phyloP scores from a whole-genome alignment of 2,329 filamentous ascomycete genomes.

The Pseudocercospora eumusae region DNA sequence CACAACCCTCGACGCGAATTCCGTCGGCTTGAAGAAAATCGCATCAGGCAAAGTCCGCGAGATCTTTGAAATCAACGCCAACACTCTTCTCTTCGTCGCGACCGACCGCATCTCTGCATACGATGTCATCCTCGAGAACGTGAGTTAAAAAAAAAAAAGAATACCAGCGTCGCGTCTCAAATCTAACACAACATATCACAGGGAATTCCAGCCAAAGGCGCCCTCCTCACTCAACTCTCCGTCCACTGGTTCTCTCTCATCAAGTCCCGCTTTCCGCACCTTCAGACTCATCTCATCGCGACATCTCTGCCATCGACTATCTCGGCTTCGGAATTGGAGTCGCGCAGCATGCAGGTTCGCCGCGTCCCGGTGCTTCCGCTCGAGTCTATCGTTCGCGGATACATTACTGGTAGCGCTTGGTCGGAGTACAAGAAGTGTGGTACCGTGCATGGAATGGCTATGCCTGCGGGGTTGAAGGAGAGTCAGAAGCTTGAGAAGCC shows the following conservation, averaged over 20 bases:
- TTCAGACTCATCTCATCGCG: conserved; percentile 65
- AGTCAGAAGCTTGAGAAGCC: conserved; percentile 69
- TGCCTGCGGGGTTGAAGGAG: conserved; percentile 68
- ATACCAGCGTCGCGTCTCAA: neutral
- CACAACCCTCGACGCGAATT: conserved; percentile 11
- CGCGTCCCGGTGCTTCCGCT: conserved; percentile 74
- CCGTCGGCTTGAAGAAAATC: conserved; percentile 47
- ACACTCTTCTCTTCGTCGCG: conserved; percentile 77
- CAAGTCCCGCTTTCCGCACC: conserved; percentile 55
- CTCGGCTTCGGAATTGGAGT: conserved; percentile 47
- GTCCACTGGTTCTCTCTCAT: conserved; percentile 69
- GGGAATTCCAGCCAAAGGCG: conserved; percentile 69
- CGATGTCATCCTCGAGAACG: conserved; percentile 85
- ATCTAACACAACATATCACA: conserved; percentile 37
- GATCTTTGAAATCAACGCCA: conserved; percentile 70
- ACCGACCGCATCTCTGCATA: conserved; percentile 93
- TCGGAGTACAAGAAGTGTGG: conserved; percentile 71
- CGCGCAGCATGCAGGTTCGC: conserved; percentile 76
- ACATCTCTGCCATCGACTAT: conserved; percentile 58
- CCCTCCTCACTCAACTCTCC: conserved; percentile 67
- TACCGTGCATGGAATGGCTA: conserved; percentile 75
- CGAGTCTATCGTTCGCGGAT: conserved; percentile 84
- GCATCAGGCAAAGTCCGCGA: conserved; percentile 77
- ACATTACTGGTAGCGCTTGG: conserved; percentile 85
- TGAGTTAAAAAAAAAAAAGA: too few species aligned